Evolutionary conservation across 2,329 filamentous ascomycete genomes (phyloP).

Genomic region (Fusarium humuli): DNA sequence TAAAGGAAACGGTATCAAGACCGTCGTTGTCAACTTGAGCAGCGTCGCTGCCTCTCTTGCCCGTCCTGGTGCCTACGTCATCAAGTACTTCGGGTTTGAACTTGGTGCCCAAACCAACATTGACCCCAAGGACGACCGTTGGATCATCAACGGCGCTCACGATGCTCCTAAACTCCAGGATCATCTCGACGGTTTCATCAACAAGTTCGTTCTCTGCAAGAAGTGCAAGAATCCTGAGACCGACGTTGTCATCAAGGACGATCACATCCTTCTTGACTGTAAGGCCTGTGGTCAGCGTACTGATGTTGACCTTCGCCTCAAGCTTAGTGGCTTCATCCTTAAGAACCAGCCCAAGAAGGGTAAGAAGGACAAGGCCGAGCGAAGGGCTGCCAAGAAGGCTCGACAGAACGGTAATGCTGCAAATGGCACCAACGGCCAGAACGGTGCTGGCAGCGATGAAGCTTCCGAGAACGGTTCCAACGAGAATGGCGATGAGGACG

Average conservation of each 20-base stretch:
- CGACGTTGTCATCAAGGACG: constrained; percentile 94
- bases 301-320: constrained; percentile 91
- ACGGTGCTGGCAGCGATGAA: constrained; percentile 68
- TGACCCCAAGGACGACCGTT: constrained; percentile 96
- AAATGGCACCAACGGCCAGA: constrained; percentile 58
- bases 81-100: constrained; percentile 99
- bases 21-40: constrained; percentile 93
- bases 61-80: constrained; percentile 92
- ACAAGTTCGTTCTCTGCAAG: constrained; percentile 99
- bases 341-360: constrained; percentile 95
- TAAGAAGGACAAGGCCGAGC: constrained; percentile 95
- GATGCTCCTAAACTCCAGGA: constrained; percentile 96
- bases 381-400: constrained; percentile 91
- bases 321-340: constrained; percentile 96
- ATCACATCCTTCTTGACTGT: constrained; percentile 92
- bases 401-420: constrained; percentile 73
- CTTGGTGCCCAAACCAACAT: constrained; percentile 98
- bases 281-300: constrained; percentile 97
- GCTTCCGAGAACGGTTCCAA: constrained; percentile 63
- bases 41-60: constrained; percentile 92
- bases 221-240: constrained; percentile 99
- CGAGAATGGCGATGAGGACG: constrained; percentile 68
- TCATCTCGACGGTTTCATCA: constrained; percentile 97
- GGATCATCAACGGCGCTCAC: constrained; percentile 99
- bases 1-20: constrained; percentile 99